Evolutionary conservation across 257 asterid genomes (phyloP), one percentile per base, ranked within the genome.

Genomic region (Galeopsis tetrahit): DNA sequence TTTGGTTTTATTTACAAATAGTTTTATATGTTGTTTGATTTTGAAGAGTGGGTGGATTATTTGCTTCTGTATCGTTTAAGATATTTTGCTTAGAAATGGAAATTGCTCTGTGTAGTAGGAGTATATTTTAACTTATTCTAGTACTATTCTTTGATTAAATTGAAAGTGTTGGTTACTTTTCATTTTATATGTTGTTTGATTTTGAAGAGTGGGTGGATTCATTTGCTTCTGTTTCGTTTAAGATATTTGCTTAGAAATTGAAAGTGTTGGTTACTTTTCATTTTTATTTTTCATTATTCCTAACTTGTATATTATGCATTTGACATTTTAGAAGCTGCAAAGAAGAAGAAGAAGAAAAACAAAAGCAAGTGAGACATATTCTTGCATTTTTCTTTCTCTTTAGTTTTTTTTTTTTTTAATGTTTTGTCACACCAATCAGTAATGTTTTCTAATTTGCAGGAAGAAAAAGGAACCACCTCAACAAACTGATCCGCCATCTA

Each of bases 271-370:
- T 36, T 55, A 43, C 5, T 63, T 57, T 69, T 66, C 33, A 33
- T 58, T 5, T 61, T 15, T 14, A 66, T 17, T 10, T 69, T 35
- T 42, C 44, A 62, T 56, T 63, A 58, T 80, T 15, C 69, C 52
- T 73, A 65, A 77, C 70, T 57, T 52, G 11, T 63, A 11, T 33
- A 53, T 61, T 28, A 42, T 69, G 72, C 74, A 40, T 63, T 74
- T 77, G 66, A 77, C 68, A 68, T 76, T 78, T 9, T 86, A 88
- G 98, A 92, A 84, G 89, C 90, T 77, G 89, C 91, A 63, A 92
- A 89, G 89, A 92, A 87, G 92, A 94, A 94, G 83, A 95, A 95
- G 90, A 92, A 89, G 88, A 93, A 94, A 78, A 94, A 77, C 78
- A 89, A 87, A 90, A 88, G 84, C 96, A 88, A 92, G 99, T 95